Evolutionary conservation across 2,329 filamentous ascomycete genomes (phyloP), one percentile per base, ranked within the genome.

Genomic region (Pyrenochaeta sp.): DNA sequence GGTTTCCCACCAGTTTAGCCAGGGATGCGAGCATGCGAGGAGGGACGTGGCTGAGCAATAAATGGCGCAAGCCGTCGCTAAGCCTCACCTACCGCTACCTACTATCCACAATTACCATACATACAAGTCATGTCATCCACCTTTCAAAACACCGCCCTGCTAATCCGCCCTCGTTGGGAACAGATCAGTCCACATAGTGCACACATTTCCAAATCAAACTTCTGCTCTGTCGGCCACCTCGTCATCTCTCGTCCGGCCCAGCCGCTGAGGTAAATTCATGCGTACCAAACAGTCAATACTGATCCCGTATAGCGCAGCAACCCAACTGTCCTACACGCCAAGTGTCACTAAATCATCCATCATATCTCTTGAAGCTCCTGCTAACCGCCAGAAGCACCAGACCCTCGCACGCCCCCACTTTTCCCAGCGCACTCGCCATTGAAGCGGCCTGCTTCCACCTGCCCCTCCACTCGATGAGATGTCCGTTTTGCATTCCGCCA

Each of bases 331-430:
- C 45, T 58, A 51, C 54, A 37, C 35, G 61, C 60, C 60, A 66
- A 66, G 60, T 37, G 20, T 45, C 48, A 50, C 48, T 58, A 57
- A 49, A 35, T 35, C 40, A 43, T 38, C 45, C 7, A 29, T 49
- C 44, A 45, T 53, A 47, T 44, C 35, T 42, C 20, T 43, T 49
- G 48, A 51, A 54, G 44, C 35, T 45, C 47, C 35, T 52, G 26
- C 55, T 61, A 63, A 43, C 53, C 58, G 57, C 45, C 51, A 54
- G 41, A 51, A 50, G 55, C 48, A 52, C 49, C 52, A 51, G 24
- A 45, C 50, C 54, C 58, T 53, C 44, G 39, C 22, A 28, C 24
- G 26, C 27, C 50, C 51, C 61, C 63, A 58, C 61, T 63, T 66
- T 59, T 61, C 44, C 44, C 35, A 36, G 42, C 38, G 42, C 35